phyloP scores from a whole-genome alignment of 106 monocot genomes.

The Hemerocallis citrina region DNA sequence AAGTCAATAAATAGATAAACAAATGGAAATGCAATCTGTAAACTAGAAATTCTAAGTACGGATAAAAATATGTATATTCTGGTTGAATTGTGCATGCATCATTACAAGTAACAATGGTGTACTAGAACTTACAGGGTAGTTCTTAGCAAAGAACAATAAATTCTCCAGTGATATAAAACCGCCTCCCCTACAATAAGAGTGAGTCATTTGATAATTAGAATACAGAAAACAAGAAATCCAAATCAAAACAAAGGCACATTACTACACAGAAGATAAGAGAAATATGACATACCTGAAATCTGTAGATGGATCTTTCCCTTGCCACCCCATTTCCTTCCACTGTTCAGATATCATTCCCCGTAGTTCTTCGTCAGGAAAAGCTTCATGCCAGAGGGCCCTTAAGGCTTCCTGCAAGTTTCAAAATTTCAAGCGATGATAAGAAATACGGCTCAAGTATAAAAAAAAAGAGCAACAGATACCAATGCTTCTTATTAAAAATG shows the following conservation, averaged over 20 bases:
- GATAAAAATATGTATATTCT: no score
- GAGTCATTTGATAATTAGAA: background rate
- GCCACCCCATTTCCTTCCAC: slow-evolving; percentile 99
- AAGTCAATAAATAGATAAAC: background rate
- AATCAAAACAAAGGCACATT: background rate
- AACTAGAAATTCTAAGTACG: background rate
- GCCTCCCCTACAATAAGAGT: slow-evolving; percentile 72
- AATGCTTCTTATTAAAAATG: background rate
- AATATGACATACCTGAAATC: slow-evolving; percentile 68
- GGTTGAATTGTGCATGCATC: background rate
- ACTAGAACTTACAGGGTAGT: slow-evolving; percentile 59
- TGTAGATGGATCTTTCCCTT: slow-evolving; percentile 97
- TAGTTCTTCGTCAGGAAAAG: slow-evolving; percentile 76
- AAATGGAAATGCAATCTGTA: background rate
- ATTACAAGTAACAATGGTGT: background rate
- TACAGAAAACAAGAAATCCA: background rate
- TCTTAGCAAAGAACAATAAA: slow-evolving; percentile 77
- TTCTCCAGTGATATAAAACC: slow-evolving; percentile 97
- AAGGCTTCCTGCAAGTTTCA: slow-evolving; percentile 63
- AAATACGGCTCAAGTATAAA: background rate
- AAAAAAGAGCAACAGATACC: background rate
- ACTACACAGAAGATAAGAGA: background rate
- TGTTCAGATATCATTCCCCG: slow-evolving; percentile 77
- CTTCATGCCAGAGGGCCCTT: slow-evolving; percentile 64
- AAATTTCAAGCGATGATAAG: background rate